Conservation (phyloP, 805 yeast species). For the Yarrowia sp. region DNA sequence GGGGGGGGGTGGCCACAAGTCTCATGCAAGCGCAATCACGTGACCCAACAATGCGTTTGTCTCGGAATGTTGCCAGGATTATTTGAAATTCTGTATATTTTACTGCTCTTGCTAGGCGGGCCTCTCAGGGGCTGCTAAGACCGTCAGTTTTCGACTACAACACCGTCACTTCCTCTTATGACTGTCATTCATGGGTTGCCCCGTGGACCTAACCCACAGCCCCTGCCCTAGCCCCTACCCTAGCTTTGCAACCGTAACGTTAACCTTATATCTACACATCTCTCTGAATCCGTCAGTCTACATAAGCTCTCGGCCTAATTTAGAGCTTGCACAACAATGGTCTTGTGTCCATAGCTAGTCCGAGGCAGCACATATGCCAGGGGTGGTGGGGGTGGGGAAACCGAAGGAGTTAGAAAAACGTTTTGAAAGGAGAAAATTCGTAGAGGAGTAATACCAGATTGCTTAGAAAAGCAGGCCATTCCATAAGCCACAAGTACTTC, state of each 20-base stretch:
- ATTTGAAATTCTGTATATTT: too few species aligned
- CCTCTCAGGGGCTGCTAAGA: too few species aligned
- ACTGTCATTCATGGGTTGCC: conserved; percentile 4
- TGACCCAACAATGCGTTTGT: background rate
- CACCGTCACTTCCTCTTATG: too few species aligned
- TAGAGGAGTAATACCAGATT: too few species aligned
- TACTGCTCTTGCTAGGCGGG: too few species aligned
- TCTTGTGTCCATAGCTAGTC: conserved; percentile 13
- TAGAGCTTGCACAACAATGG: conserved; percentile 29
- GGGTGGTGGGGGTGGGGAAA: conserved; percentile 11
- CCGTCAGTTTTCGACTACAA: too few species aligned
- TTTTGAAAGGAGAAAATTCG: too few species aligned
- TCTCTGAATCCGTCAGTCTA: conserved; percentile 7
- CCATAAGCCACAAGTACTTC: too few species aligned
- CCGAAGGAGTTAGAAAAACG: background rate
- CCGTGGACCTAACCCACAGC: conserved; percentile 6
- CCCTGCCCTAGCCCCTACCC: conserved; percentile 13
- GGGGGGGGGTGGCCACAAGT: conserved; percentile 5
- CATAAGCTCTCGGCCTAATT: conserved; percentile 16
- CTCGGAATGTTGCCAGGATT: background rate
- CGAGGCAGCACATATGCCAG: conserved; percentile 29
- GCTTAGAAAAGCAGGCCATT: too few species aligned
- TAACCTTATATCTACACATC: background rate
- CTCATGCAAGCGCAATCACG: conserved; percentile 9
- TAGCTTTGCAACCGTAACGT: background rate